These are phyloP conservation scores for Silene noctiflora DNA, from an alignment of 179 eudicot species.

Conservation along the genomic window DNA sequence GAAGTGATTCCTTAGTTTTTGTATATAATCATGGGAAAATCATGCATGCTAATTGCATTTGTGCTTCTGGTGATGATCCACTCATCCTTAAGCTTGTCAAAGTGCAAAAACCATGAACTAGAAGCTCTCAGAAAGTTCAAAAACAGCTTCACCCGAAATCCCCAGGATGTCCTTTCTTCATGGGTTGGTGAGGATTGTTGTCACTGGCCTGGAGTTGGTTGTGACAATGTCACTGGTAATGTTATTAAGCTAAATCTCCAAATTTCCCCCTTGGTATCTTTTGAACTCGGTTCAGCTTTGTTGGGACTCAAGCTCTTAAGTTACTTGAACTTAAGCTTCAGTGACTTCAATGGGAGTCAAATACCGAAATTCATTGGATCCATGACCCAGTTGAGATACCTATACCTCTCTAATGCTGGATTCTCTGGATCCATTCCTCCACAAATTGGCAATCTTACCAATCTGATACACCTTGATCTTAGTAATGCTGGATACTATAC, in stretches of 20 bases:
- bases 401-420: not conserved
- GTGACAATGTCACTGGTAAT: conserved; percentile 11
- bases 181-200: conserved; percentile 24
- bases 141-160: not conserved
- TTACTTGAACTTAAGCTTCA: no score
- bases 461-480: conserved; percentile 19
- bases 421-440: not conserved
- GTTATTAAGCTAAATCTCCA: not conserved
- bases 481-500: no score
- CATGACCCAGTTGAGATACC: conserved; percentile 17
- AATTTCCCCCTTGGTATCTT: not conserved
- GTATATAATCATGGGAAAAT: not conserved
- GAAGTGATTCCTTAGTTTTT: no score
- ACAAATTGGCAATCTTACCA: conserved; percentile 16
- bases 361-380: conserved; percentile 12
- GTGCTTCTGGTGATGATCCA: not conserved
- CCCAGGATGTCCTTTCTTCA: not conserved
- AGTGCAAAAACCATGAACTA: conserved; percentile 7
- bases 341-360: not conserved
- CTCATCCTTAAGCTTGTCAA: not conserved
- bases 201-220: conserved; percentile 14
- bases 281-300: not conserved
- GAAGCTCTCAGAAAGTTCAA: conserved; percentile 19
- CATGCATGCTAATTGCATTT: not conserved
- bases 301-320: no score